phyloP scores from a whole-genome alignment of 371 early-diverging fungal genomes.

The Saksenaea oblongispora region DNA sequence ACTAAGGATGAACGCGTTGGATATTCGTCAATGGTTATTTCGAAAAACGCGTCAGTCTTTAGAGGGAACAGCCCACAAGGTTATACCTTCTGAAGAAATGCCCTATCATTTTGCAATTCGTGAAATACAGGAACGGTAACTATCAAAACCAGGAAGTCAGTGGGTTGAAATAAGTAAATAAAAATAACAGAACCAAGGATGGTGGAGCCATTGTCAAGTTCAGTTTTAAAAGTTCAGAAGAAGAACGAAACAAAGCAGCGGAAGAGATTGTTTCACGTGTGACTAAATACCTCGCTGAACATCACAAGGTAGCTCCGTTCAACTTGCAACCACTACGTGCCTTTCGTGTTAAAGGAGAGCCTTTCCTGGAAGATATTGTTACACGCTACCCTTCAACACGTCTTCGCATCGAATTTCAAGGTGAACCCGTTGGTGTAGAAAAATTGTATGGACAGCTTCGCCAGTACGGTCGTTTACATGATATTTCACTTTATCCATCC shows the following conservation, averaged over 20 bases:
- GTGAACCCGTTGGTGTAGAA: conserved; percentile 70
- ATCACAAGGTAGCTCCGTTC: conserved; percentile 57
- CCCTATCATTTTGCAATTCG: conserved; percentile 35
- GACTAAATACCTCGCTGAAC: conserved; percentile 34
- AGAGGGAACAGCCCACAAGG: conserved; percentile 27
- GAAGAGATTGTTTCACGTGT: conserved; percentile 35
- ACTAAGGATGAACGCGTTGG: conserved; percentile 33
- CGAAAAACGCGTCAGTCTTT: conserved; percentile 32
- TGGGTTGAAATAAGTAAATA: background rate
- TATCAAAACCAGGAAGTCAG: background rate
- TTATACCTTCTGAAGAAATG: conserved; percentile 29
- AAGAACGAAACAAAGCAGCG: conserved; percentile 23
- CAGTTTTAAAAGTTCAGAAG: conserved; percentile 29
- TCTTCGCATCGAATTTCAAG: conserved; percentile 74
- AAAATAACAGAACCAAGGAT: conserved; percentile 40
- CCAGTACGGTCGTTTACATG: conserved; percentile 79
- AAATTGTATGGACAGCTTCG: conserved; percentile 75
- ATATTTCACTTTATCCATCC: conserved; percentile 67
- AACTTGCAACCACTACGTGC: conserved; percentile 63
- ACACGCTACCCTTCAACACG: conserved; percentile 70
- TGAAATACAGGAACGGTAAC: conserved; percentile 42
- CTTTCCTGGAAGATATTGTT: conserved; percentile 87
- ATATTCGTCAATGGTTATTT: conserved; percentile 46
- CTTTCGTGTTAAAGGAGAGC: conserved; percentile 74
- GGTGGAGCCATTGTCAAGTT: conserved; percentile 52